A percentile compares a stretch with the other conserved stretches of the same genome.
phyloP scores from a whole-genome alignment of 1,284 basidiomycete genomes.

The Ceratobasidium sp. region DNA sequence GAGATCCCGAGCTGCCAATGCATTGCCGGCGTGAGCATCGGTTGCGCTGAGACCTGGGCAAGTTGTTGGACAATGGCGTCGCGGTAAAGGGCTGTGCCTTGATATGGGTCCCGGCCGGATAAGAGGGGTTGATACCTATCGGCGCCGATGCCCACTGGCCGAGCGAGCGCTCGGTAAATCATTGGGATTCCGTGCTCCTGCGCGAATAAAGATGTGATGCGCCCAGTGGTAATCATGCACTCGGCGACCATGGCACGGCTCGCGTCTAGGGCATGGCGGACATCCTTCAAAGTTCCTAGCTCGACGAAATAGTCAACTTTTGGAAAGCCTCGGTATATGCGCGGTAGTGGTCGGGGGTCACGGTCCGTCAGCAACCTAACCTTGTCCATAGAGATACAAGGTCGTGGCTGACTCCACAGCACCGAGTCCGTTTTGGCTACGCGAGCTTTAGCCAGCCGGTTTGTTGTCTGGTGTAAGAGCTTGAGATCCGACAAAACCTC shows the following conservation, averaged over 20 bases:
- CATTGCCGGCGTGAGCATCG: conserved; percentile 64
- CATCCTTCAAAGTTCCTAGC: conserved; percentile 23
- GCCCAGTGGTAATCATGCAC: conserved; percentile 85
- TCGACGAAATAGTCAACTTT: conserved; percentile 62
- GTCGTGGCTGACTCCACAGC: conserved; percentile 32
- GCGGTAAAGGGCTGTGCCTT: conserved; percentile 58
- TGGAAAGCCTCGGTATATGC: conserved; percentile 69
- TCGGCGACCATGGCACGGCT: conserved; percentile 72
- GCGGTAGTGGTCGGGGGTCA: conserved; percentile 55
- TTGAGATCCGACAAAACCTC: conserved; percentile 57
- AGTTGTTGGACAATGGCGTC: conserved; percentile 49
- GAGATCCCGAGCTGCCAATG: conserved; percentile 81
- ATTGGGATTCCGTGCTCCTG: conserved; percentile 70
- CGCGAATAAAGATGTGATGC: conserved; percentile 80
- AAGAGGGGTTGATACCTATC: conserved; percentile 50
- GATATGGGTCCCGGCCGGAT: conserved; percentile 58
- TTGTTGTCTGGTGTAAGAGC: conserved; percentile 56
- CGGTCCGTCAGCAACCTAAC: conserved; percentile 33
- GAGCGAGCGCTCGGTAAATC: conserved; percentile 68
- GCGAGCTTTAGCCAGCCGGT: conserved; percentile 50
- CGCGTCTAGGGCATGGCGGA: conserved; percentile 39
- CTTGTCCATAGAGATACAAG: conserved; percentile 22
- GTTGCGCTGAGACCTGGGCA: conserved; percentile 56
- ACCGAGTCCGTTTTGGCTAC: conserved; percentile 22
- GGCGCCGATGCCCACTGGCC: conserved; percentile 53